Evolutionary conservation across 148 eudicot species (phyloP).

Genomic region (Diospyros lotus): DNA sequence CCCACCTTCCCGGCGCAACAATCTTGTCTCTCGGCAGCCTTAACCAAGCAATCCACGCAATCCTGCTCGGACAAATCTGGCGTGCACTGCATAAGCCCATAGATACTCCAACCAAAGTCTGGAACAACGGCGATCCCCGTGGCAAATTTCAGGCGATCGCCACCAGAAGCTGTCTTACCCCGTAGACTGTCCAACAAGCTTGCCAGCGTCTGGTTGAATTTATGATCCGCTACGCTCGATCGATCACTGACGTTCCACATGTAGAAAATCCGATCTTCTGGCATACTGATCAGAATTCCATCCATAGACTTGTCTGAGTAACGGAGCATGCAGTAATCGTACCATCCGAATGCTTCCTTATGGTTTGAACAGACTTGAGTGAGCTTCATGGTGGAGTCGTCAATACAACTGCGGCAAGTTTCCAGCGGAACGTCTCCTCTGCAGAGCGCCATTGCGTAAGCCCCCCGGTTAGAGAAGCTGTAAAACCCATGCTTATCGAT

Average conservation of each 20-base stretch:
- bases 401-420: conserved; percentile 24
- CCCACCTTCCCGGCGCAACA: background rate
- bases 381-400: conserved; percentile 11
- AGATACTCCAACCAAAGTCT: background rate
- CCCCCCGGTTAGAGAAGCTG: conserved; percentile 2
- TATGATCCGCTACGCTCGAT: background rate
- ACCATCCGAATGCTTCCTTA: conserved; percentile 31
- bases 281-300: background rate
- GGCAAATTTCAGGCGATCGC: background rate
- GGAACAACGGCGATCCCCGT: background rate
- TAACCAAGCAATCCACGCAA: background rate
- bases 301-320: conserved; percentile 16
- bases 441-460: conserved; percentile 17
- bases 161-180: background rate
- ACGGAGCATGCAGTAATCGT: conserved; percentile 30
- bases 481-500: background rate
- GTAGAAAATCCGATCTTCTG: background rate
- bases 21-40: background rate
- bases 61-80: background rate
- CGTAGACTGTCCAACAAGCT: background rate
- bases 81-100: background rate
- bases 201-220: background rate
- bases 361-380: conserved; percentile 20
- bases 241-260: background rate
- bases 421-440: conserved; percentile 22